Evolutionary conservation across 1,139 yeast species (phyloP), one percentile per base, ranked within the genome.

Genomic region (Debaryomyces singareniensis): DNA sequence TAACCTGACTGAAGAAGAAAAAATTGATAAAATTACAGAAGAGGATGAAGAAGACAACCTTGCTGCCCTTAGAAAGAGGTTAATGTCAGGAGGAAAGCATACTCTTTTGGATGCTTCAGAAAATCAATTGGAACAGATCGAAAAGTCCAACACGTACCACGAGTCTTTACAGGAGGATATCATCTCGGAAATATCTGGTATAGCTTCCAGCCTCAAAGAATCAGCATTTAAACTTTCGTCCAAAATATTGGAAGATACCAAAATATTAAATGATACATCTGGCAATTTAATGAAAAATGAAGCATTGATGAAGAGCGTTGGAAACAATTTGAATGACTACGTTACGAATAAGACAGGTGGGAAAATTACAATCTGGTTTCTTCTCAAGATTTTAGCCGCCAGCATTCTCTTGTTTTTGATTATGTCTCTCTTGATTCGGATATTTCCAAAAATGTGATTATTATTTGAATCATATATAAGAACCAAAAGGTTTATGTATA

Each of bases 131-230:
- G 23, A 27, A 11, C 13, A 18, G 30, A 32, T 18, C 29, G 38
- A 23, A 33, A 37, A 15, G 28, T 40, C 20, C 43, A 44, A 30
- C 34, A 35, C 27, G 10, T 62, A 63, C 43, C 71, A 67, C 37
- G 71, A 66, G 33, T 55, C 61, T 3, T 40, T 66, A n/a, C 73
- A 67, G 39, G 60, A 59, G 29, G 68, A 64, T 27, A 51, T 67
- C 6, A 45, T 65, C 14, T 46, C 43, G 25, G 73, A 67, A 35
- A 53, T 67, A 33, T 39, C 59, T 1, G 61, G 53, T 16, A 47
- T 67, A 33, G 68, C 71, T 0, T 35, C 57, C 2, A 50, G 51
- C 3, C 52, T 67, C 31, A 62, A 57, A 34, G 40, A 47, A n/a
- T 58, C 67, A 4, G 71, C 71, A 4, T 36, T 57, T 11, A 45